Evolutionary conservation across 371 early-diverging fungal species (phyloP).

Genomic region (Mortierella polycephala): DNA sequence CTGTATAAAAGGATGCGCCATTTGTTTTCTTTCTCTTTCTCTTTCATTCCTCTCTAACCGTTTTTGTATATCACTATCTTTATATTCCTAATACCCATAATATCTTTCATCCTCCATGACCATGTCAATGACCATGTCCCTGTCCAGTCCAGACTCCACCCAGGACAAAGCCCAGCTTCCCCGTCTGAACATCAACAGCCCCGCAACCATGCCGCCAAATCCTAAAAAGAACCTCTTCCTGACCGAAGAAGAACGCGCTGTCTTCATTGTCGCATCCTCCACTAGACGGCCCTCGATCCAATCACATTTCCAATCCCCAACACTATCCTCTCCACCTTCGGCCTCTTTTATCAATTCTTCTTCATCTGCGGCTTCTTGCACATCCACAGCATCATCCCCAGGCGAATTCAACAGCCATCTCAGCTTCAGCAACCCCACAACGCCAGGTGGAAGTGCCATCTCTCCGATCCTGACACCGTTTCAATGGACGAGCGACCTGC

Average conservation of each 20-base stretch:
- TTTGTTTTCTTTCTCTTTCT: background rate
- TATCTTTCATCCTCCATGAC: background rate
- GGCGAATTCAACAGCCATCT: background rate
- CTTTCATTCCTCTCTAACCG: background rate
- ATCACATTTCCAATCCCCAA: background rate
- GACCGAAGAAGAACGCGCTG: conserved; percentile 14
- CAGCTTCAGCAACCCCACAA: background rate
- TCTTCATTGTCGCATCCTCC: conserved; percentile 16
- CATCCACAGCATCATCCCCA: conserved; percentile 7
- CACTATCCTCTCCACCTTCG: conserved; percentile 9
- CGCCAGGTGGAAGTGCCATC: conserved; percentile 1
- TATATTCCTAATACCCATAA: background rate
- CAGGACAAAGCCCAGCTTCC: conserved; percentile 14
- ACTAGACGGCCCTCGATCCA: conserved; percentile 14
- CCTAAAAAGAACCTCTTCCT: conserved; percentile 4
- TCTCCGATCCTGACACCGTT: conserved; percentile 45
- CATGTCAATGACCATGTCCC: conserved; percentile 28
- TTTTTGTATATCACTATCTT: background rate
- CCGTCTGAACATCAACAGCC: background rate
- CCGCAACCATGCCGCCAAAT: background rate
- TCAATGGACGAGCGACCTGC: conserved; percentile 39
- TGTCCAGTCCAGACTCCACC: conserved; percentile 4
- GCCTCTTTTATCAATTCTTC: conserved; percentile 9
- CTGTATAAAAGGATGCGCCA: background rate
- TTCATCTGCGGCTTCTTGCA: background rate